Evolutionary conservation across 1,284 basidiomycete species (phyloP), one percentile per base, ranked within the genome.

Genomic region (Boletellus deceptivus): DNA sequence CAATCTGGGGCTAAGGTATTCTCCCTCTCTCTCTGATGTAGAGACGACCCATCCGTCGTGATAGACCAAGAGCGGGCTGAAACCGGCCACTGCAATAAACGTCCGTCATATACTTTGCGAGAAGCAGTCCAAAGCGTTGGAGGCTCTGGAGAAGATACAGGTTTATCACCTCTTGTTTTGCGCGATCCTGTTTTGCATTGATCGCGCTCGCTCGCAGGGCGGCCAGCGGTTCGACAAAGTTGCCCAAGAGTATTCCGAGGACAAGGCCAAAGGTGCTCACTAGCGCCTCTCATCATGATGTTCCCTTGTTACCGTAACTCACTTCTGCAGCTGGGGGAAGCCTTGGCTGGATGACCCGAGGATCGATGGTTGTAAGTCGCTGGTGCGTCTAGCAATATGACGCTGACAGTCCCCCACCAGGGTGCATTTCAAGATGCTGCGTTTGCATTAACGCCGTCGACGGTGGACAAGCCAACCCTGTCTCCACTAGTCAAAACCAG

Each of bases 41-140:
- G 10, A n/a, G 35, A 20, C 31, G 45, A 16, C 6, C 31, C 17
- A 14, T 46, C 22, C 25, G 20, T 44, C 33, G 38, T 46, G 18
- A 24, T 54, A 84, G 79, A 75, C 72, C 8, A 84, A 83, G 59
- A 74, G 75, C 14, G 72, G 71, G 2, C 59, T 85, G 56, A 91
- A 90, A 66, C 71, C 89, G 24, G 89, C 89, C 10, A 91, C 83
- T 18, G 82, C 89, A 22, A 73, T 92, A 37, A 91, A 91, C 62
- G 89, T 92, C 27, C 82, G 91, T 22, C 90, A 93, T 66, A 89
- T 93, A 44, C 72, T 93, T 18, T 93, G 90, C 68, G 91, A 93
- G 70, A 93, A 93, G 61, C 86, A 91, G 52, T 86, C 86, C 7
- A 87, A 79, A 59, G 86, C 81, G 1, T 74, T 76, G 45, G 88